These are phyloP conservation scores for Flaveria floridana DNA, from an alignment of 140 eudicot genomes.

Conservation along the genomic window DNA sequence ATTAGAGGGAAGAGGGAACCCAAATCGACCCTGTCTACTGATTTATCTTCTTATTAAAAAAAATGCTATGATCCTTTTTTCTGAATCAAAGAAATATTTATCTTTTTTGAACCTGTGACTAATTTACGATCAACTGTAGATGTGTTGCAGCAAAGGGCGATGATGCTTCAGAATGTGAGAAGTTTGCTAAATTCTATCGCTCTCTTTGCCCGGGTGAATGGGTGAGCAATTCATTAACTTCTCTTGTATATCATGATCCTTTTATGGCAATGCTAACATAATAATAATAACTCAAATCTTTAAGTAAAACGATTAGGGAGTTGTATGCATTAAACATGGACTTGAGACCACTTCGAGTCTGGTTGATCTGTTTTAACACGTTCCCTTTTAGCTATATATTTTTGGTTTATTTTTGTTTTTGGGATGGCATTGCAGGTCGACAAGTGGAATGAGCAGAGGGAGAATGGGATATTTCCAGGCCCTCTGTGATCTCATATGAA, in stretches of 20 bases:
- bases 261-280: not conserved
- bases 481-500: constrained; percentile 40
- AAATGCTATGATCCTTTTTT: not conserved
- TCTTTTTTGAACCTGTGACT: not conserved
- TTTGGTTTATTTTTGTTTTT: not conserved
- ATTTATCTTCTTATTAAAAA: not conserved
- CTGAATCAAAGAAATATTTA: not conserved
- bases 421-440: constrained; percentile 42
- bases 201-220: constrained; percentile 82
- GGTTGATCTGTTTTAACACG: not conserved
- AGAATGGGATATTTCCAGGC: constrained; percentile 60
- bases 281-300: no score
- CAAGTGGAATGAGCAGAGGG: constrained; percentile 66
- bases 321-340: not conserved
- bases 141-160: constrained; percentile 71
- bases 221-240: constrained; percentile 38
- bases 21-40: not conserved
- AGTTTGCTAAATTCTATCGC: constrained; percentile 65
- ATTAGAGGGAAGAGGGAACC: not conserved
- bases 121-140: constrained; percentile 35
- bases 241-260: not conserved
- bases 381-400: not conserved
- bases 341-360: not conserved
- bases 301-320: not conserved
- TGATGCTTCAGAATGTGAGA: constrained; percentile 54